Percentiles rank a stretch among this genome's conserved stretches.
These are phyloP conservation scores for Globisporangium alternatum DNA, from an alignment of 352 stramenopile species.

Conservation along the genomic window DNA sequence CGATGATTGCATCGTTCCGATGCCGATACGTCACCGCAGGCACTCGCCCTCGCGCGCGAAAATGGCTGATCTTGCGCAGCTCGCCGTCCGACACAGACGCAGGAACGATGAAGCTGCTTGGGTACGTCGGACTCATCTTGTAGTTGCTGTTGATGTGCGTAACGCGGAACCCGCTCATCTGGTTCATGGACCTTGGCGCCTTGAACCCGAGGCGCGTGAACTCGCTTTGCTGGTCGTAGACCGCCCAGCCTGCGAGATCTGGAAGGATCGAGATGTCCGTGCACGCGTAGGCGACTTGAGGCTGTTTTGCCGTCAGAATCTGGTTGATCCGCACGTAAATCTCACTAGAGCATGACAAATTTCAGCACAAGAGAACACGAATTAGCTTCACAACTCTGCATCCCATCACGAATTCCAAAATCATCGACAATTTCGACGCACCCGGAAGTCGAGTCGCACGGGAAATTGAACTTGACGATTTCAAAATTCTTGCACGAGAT, in stretches of 20 bases:
- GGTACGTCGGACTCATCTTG: conserved; percentile 83
- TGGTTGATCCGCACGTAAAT: conserved; percentile 71
- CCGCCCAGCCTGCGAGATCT: conserved; percentile 48
- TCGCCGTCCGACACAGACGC: conserved; percentile 90
- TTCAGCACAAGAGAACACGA: background rate
- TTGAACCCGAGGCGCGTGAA: conserved; percentile 62
- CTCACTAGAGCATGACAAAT: conserved; percentile 24
- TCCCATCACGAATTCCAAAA: background rate
- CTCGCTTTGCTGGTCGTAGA: conserved; percentile 55
- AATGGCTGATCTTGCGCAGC: conserved; percentile 83
- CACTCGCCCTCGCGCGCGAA: conserved; percentile 91
- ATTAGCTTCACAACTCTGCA: background rate
- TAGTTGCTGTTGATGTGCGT: conserved; percentile 73
- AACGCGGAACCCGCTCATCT: conserved; percentile 58
- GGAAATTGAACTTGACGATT: conserved; percentile 77
- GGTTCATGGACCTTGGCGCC: conserved; percentile 28
- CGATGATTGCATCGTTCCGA: conserved; percentile 91
- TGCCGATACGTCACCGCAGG: conserved; percentile 91
- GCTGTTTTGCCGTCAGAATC: conserved; percentile 44
- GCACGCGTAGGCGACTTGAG: conserved; percentile 52
- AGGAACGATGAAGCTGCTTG: conserved; percentile 87
- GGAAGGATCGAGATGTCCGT: conserved; percentile 28
- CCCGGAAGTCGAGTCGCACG: conserved; percentile 54
- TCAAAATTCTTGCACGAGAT: conserved; percentile 88
- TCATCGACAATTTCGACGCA: conserved; percentile 15